Evolutionary conservation across 106 monocot genomes (phyloP).

Genomic region (Posidonia australis): DNA sequence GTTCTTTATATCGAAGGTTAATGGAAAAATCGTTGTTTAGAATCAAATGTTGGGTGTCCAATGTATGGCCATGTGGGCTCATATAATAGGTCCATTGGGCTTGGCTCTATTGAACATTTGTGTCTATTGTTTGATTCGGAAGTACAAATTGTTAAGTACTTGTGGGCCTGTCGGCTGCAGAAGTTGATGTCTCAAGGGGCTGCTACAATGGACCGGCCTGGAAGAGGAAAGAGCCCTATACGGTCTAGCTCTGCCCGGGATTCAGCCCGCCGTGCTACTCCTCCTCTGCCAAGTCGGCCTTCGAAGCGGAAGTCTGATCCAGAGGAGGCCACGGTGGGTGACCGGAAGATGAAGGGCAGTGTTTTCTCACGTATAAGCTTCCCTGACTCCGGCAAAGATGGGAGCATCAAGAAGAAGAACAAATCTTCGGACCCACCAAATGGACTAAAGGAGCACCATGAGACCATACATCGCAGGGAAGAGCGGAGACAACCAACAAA

Average conservation of each 20-base stretch:
- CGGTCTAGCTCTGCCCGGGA: constrained; percentile 3
- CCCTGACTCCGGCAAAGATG: constrained; percentile 14
- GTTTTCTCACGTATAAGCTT: constrained; percentile 75
- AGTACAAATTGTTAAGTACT: neutral
- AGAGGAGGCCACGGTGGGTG: constrained; percentile 11
- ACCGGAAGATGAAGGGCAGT: constrained; percentile 49
- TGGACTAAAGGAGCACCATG: constrained; percentile 32
- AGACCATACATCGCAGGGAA: neutral
- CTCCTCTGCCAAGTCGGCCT: constrained; percentile 11
- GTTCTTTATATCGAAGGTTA: too few species aligned
- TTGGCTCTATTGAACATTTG: too few species aligned
- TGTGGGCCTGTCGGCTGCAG: constrained; percentile 18
- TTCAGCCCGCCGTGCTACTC: neutral
- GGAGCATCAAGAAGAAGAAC: constrained; percentile 21
- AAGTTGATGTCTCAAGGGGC: constrained; percentile 15
- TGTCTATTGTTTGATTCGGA: neutral
- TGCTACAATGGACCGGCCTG: neutral
- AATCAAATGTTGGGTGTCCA: too few species aligned
- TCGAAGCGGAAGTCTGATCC: constrained; percentile 13
- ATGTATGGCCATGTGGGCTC: too few species aligned
- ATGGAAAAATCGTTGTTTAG: too few species aligned
- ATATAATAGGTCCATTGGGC: too few species aligned
- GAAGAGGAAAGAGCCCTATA: constrained; percentile 4
- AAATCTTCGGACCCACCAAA: constrained; percentile 14
- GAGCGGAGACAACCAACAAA: constrained; percentile 4